A percentile compares a stretch with the other conserved stretches of the same genome.
These are phyloP conservation scores for Prunus fruticosa DNA, from an alignment of 306 rosid species.

Conservation along the genomic window DNA sequence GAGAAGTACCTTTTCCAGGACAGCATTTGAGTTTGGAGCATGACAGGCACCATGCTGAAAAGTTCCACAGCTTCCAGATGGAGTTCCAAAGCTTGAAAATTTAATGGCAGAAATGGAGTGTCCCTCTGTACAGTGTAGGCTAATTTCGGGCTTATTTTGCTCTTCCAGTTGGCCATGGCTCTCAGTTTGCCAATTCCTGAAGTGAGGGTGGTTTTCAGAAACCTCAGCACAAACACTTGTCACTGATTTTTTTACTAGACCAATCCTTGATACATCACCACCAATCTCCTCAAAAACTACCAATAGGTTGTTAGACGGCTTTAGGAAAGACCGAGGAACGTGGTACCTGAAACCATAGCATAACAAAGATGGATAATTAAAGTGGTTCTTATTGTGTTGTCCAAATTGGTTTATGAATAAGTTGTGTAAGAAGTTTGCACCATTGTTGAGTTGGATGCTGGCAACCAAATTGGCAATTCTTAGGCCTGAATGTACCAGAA, in stretches of 20 bases:
- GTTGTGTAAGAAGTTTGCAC: slow-evolving; percentile 34
- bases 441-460: slow-evolving; percentile 77
- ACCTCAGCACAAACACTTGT: slow-evolving; percentile 62
- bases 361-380: neutral
- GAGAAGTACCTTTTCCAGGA: slow-evolving; percentile 56
- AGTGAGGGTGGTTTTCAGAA: slow-evolving; percentile 40
- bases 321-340: slow-evolving; percentile 81
- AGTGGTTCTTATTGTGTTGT: neutral
- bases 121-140: slow-evolving; percentile 60
- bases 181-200: slow-evolving; percentile 42
- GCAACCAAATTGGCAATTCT: slow-evolving; percentile 53
- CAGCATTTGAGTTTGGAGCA: slow-evolving; percentile 47
- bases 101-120: slow-evolving; percentile 61
- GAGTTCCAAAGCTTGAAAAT: slow-evolving; percentile 88
- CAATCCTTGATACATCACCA: slow-evolving; percentile 54
- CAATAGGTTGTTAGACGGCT: slow-evolving; percentile 54
- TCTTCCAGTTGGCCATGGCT: slow-evolving; percentile 40
- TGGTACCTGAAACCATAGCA: slow-evolving; percentile 67
- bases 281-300: slow-evolving; percentile 77
- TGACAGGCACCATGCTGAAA: slow-evolving; percentile 67
- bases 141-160: slow-evolving; percentile 40
- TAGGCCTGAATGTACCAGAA: slow-evolving; percentile 57
- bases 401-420: neutral
- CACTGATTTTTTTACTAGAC: slow-evolving; percentile 59
- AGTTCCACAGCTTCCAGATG: slow-evolving; percentile 69